Conservation (phyloP, 164 flowering plant species). For the Annona cherimola region DNA sequence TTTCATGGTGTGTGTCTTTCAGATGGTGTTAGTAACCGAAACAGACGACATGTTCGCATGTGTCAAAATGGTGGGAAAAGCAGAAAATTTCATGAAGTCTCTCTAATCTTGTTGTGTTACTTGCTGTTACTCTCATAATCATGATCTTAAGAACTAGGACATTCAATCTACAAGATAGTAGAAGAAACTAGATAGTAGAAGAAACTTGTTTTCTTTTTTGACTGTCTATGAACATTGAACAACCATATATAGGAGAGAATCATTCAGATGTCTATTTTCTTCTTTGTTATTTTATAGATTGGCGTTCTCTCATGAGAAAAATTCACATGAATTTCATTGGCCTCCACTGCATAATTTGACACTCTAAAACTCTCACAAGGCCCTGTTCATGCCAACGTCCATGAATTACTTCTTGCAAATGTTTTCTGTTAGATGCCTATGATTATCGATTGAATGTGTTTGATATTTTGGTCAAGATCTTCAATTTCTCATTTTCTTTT, state of each 20-base stretch:
- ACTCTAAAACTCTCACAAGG: neutral
- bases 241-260: neutral
- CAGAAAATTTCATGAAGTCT: too few relatives aligned
- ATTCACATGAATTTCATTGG: too few relatives aligned
- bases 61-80: neutral
- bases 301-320: too few relatives aligned
- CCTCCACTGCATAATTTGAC: neutral
- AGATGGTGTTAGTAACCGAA: neutral
- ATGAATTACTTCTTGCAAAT: neutral
- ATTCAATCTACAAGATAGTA: too few relatives aligned
- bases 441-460: neutral
- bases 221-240: neutral
- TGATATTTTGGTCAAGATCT: neutral
- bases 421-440: neutral
- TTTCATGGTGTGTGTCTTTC: neutral
- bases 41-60: neutral
- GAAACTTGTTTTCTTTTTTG: too few relatives aligned
- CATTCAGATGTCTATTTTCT: neutral
- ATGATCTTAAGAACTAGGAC: too few relatives aligned
- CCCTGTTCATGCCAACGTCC: neutral
- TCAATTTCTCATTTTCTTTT: neutral
- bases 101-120: too few relatives aligned
- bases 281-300: neutral
- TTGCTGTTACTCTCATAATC: too few relatives aligned
- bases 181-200: too few relatives aligned